Base-by-base conservation (phyloP, 352 stramenopile genomes). In the Phytopythium ostracodes region DNA sequence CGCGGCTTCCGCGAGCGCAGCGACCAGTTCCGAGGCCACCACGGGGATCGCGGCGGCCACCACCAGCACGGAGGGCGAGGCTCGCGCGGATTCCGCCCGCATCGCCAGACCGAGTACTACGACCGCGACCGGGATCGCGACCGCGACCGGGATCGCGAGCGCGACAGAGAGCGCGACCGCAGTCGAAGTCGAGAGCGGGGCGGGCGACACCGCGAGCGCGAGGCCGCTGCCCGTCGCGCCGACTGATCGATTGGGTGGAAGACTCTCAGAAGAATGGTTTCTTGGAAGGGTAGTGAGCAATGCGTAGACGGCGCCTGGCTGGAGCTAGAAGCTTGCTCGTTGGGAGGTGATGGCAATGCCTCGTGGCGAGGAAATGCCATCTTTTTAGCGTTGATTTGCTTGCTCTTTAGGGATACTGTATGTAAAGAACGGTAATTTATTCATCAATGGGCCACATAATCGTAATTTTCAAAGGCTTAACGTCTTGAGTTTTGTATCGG, bases 61-160 rank as follows among this genome's bases (percentile, higher is more conserved):
- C 35, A 50, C 17, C 15, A 15, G 6, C 54, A 60, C 11, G 54
- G 54, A 1, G 66, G 62, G 22, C 62, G 66, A n/a, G 29, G 33
- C 18, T 65, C 57, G 51, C 64, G 68, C 55, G 31, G 65, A 0
- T 79, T 70, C 33, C 71, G 71, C 22, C n/a, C 65, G 1, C 68
- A 76, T 27, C 71, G 68, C 6, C 68, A 70, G 35, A 73, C 53
- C 53, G 73, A 71, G 62, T 81, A 81, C 50, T 71, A 68, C 40
- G 71, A 81, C 35, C 63, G 64, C 31, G 65, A 76, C 20, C 72
- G 70, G 25, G 71, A 75, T 31, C 64, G 74, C 17, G 64, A 76
- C 56, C 71, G 66, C 31, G 71, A 65, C 29, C 71, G 71, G 54
- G 62, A 70, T 18, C 59, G 57, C 12, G 38, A 29, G 27, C 64